phyloP scores from a whole-genome alignment of 2,329 filamentous ascomycete species.

The Pseudocercospora macadamiae region DNA sequence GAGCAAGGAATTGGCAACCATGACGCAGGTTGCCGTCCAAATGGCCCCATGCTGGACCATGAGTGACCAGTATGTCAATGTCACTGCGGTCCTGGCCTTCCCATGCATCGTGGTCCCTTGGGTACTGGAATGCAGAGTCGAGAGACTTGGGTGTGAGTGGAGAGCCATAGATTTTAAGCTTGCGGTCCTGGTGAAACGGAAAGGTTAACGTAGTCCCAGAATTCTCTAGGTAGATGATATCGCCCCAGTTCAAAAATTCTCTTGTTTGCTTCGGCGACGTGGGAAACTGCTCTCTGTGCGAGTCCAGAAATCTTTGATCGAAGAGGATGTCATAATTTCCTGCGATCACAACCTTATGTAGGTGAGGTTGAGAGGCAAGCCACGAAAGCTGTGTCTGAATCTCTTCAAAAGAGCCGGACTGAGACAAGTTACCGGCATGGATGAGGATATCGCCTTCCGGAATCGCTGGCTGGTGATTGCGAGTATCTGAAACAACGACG shows the following conservation, averaged over 20 bases:
- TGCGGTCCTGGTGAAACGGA: conserved; percentile 46
- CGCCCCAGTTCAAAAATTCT: conserved; percentile 39
- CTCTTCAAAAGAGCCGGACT: conserved; percentile 23
- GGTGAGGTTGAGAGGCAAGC: conserved; percentile 25
- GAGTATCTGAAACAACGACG: conserved; percentile 35
- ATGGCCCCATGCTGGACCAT: conserved; percentile 43
- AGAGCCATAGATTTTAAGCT: conserved; percentile 73
- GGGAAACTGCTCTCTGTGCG: background rate
- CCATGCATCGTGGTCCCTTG: conserved; percentile 31
- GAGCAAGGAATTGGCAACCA: background rate
- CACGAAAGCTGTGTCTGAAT: conserved; percentile 27
- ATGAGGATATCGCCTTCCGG: conserved; percentile 30
- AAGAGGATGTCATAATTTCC: conserved; percentile 32
- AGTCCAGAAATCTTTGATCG: conserved; percentile 8
- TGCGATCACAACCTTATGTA: conserved; percentile 30
- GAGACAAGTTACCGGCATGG: conserved; percentile 31
- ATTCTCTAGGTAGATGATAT: conserved; percentile 41
- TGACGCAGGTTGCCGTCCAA: conserved; percentile 44
- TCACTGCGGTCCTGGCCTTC: conserved; percentile 22
- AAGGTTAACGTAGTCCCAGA: conserved; percentile 51
- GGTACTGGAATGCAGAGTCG: conserved; percentile 52
- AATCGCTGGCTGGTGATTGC: conserved; percentile 21
- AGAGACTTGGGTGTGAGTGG: conserved; percentile 69
- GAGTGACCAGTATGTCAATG: conserved; percentile 46
- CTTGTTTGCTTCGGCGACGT: conserved; percentile 20